These are phyloP conservation scores for Pseudopediastrum boryanum DNA, from an alignment of 139 green algal species.

Conservation along the genomic window DNA sequence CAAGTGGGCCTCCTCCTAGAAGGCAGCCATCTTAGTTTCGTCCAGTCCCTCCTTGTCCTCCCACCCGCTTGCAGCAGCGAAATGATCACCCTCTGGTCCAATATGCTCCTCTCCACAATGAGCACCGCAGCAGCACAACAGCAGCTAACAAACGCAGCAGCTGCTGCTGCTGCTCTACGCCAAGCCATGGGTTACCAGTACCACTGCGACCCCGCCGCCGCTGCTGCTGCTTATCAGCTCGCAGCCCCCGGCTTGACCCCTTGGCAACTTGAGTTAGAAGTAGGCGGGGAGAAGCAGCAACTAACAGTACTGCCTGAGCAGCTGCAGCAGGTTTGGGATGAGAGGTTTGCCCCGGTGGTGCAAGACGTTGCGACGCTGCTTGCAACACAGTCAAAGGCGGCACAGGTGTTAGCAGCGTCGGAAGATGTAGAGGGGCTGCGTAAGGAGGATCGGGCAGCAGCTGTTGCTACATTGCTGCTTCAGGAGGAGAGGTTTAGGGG, in stretches of 20 bases:
- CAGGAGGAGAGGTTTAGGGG: not conserved
- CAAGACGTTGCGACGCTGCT: conserved; percentile 22
- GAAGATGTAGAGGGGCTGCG: not conserved
- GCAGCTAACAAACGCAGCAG: not conserved
- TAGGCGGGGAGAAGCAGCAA: not conserved
- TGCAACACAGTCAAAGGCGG: not conserved
- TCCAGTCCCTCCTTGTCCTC: conserved; percentile 15
- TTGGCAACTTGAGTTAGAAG: not conserved
- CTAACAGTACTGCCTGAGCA: not conserved
- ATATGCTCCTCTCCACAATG: not conserved
- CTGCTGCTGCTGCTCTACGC: not conserved
- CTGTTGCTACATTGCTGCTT: not conserved
- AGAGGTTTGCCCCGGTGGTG: not conserved
- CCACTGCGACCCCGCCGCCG: too few species aligned
- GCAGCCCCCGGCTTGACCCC: not conserved
- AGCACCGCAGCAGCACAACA: conserved; percentile 1
- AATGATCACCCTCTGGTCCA: conserved; percentile 5
- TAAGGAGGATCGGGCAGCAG: not conserved
- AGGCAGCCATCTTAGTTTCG: conserved; percentile 6
- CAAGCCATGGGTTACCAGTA: not conserved
- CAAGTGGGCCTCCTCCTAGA: conserved; percentile 3
- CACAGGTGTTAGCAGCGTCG: not conserved
- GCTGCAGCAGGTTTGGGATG: conserved; percentile 19
- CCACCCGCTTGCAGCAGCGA: conserved; percentile 4
- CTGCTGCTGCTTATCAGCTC: not conserved